Conservation (phyloP, 2,329 filamentous ascomycete genomes). For the Cladosporium cucumerinum region DNA sequence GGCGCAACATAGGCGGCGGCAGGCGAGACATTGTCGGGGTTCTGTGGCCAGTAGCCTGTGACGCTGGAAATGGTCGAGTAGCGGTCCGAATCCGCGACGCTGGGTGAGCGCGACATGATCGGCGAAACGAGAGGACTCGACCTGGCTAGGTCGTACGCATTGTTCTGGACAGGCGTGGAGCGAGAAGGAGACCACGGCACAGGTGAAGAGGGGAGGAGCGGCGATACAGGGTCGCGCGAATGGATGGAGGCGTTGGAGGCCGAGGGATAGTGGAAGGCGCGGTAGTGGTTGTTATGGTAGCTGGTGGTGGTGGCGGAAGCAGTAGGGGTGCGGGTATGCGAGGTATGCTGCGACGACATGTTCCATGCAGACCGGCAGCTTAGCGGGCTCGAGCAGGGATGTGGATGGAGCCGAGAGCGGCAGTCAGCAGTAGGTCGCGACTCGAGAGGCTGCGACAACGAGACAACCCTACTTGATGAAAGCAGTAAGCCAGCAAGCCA, state of each 20-base stretch:
- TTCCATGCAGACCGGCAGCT: not conserved
- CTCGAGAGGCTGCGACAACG: conserved; percentile 8
- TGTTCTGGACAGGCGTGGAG: not conserved
- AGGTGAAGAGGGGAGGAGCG: not conserved
- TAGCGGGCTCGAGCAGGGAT: conserved; percentile 1
- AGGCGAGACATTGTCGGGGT: conserved; percentile 56
- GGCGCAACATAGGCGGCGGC: conserved; percentile 82
- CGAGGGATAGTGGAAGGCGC: conserved; percentile 12
- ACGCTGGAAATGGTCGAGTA: conserved; percentile 25
- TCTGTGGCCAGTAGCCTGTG: conserved; percentile 21
- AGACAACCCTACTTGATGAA: conserved; percentile 6
- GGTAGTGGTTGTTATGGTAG: conserved; percentile 8
- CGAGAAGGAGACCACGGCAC: not conserved
- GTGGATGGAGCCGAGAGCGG: not conserved
- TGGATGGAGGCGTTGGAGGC: not conserved
- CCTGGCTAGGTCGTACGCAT: conserved; percentile 9
- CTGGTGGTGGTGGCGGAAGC: not conserved
- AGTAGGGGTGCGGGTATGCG: not conserved
- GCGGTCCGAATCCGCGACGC: conserved; percentile 24
- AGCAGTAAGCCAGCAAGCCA: not conserved
- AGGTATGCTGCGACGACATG: not conserved
- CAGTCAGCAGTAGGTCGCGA: not conserved
- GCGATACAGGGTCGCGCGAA: not conserved
- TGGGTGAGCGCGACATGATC: conserved; percentile 26
- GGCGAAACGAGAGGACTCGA: conserved; percentile 22